A percentile compares a stretch with the other conserved stretches of the same genome.
Evolutionary conservation across 1,284 basidiomycete species (phyloP).

Genomic region (Austropuccinia psidii): DNA sequence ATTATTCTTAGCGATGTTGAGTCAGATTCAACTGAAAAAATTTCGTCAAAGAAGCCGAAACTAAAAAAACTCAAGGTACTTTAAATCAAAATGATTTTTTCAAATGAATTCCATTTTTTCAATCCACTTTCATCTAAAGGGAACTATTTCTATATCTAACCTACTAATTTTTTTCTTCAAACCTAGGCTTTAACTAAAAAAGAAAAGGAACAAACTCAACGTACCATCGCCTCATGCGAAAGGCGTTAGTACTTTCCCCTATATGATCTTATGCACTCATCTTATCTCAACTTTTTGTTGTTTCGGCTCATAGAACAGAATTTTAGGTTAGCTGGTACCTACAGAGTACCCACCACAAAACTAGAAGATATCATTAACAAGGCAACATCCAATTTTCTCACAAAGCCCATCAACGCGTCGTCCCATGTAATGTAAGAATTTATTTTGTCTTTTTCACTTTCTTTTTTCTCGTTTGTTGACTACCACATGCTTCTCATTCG

Average conservation of each 20-base stretch:
- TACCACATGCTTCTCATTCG: no score
- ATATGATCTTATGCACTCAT: neutral
- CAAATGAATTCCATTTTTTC: no score
- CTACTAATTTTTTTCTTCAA: no score
- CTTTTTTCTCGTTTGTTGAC: no score
- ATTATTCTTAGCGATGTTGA: no score
- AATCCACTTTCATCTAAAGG: no score
- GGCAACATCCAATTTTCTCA: neutral
- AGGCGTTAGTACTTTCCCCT: neutral
- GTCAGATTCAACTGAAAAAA: neutral
- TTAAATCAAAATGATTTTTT: no score
- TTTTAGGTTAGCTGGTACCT: constrained; percentile 9
- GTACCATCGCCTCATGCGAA: constrained; percentile 4
- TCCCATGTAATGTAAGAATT: no score
- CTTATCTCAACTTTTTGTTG: neutral
- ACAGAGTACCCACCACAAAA: neutral
- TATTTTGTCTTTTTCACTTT: no score
- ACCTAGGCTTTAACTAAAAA: constrained; percentile 28
- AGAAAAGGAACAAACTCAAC: constrained; percentile 28
- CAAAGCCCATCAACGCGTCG: no score
- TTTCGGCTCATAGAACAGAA: constrained; percentile 12
- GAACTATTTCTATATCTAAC: no score
- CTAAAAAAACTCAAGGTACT: constrained; percentile 22
- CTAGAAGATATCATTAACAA: constrained; percentile 20
- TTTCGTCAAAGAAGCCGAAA: neutral